Base-by-base conservation (phyloP, 345 rosid species). In the Hibiscus mutabilis region DNA sequence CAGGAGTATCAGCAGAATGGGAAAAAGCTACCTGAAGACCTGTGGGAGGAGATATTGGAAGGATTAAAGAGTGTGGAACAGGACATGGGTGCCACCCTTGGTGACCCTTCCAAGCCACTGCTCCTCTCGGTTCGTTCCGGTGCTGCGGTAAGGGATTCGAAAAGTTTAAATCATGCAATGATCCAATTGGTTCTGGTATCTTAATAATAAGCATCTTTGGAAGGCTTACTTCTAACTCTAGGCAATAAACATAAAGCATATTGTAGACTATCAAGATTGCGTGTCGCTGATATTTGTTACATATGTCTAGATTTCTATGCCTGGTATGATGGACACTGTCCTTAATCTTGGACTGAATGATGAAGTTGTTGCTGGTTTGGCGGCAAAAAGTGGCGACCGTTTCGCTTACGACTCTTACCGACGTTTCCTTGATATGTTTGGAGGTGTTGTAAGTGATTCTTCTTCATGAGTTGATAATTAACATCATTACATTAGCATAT, bases 291-390 rank as follows among this genome's bases (percentile, higher is more conserved):
- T 22, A 18, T 62, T 51, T 57, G 60, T 13, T 70, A 12, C 37
- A 35, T 60, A 7, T 74, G 49, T 77, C 35, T 72, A 94, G 97
- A 85, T 94, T 11, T 94, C 97, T 21, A 94, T 91, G 97, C 98
- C 97, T 31, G 98, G 98, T 35, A 94, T 94, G 98, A 94, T 94
- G 98, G 98, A 94, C 80, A 94, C 97, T n/a, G 93, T 94, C 71
- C 98, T 94, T 60, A 94, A 94, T 83, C 91, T 94, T 37, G 98
- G 98, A 42, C 80, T 91, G 47, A 91, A 94, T 76, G 96, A 94
- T 73, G 83, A 87, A 81, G 98, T 91, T 61, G 92, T 81, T 2
- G 81, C 81, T 12, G 93, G 89, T 61, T 82, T 90, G 79, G 90
- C 87, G 37, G 82, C 84, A 15, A 94, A 88, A 79, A 88, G 98